Conservation (phyloP, 2,329 filamentous ascomycete species). For the Colletotrichum sp. region DNA sequence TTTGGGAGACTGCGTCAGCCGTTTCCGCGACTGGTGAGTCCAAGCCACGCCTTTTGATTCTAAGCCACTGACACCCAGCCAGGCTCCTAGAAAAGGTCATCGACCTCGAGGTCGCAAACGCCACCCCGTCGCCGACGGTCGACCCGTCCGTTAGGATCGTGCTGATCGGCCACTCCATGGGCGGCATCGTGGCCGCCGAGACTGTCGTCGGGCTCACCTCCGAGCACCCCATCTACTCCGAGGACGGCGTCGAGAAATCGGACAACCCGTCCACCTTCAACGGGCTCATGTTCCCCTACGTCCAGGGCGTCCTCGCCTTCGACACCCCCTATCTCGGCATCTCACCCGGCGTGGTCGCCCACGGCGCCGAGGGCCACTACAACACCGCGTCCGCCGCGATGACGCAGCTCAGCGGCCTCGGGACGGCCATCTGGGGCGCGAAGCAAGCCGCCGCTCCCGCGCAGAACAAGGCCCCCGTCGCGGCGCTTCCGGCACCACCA, state of each 20-base stretch:
- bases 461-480: slow-evolving; percentile 32
- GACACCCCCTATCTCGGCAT: slow-evolving; percentile 93
- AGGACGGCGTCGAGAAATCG: slow-evolving; percentile 43
- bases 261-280: slow-evolving; percentile 46
- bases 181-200: slow-evolving; percentile 93
- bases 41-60: no score
- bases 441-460: slow-evolving; percentile 38
- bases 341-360: slow-evolving; percentile 80
- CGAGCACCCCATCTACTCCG: slow-evolving; percentile 57
- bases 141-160: slow-evolving; percentile 85
- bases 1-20: slow-evolving; percentile 70
- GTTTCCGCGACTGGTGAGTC: slow-evolving; percentile 76
- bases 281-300: slow-evolving; percentile 87
- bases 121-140: slow-evolving; percentile 81
- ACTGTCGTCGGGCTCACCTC: slow-evolving; percentile 75
- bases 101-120: slow-evolving; percentile 85
- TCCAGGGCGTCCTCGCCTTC: slow-evolving; percentile 89
- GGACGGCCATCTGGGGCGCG: slow-evolving; percentile 70
- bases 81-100: slow-evolving; percentile 93
- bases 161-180: slow-evolving; percentile 88
- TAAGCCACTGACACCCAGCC: not conserved
- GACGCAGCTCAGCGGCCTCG: slow-evolving; percentile 67
- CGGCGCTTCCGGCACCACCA: slow-evolving; percentile 39
- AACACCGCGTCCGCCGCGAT: slow-evolving; percentile 75
- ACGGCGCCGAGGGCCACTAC: slow-evolving; percentile 87